Conservation (phyloP, 225 moss, liverwort and hornwort genomes). For the Polytrichum formosum region DNA sequence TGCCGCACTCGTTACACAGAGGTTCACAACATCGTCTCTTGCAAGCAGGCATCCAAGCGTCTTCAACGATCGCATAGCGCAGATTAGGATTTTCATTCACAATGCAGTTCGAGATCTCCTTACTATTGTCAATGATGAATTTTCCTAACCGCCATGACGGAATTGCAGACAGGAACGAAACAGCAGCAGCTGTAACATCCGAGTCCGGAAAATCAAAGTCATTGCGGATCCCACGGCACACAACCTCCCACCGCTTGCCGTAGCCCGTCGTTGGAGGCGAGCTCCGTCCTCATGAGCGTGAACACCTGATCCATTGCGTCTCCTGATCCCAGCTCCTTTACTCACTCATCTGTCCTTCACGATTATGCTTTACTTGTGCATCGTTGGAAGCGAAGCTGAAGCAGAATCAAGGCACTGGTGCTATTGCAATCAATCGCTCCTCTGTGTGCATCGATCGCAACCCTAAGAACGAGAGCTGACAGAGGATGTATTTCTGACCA, state of each 20-base stretch:
- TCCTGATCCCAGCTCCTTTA: constrained; percentile 54
- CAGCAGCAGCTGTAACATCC: constrained; percentile 90
- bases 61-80: constrained; percentile 87
- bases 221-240: constrained; percentile 86
- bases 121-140: constrained; percentile 78
- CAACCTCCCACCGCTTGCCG: constrained; percentile 98
- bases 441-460: neutral
- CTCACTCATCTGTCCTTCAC: constrained; percentile 19
- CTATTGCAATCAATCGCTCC: neutral
- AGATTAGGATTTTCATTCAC: constrained; percentile 78
- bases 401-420: neutral
- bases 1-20: constrained; percentile 83
- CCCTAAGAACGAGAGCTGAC: neutral
- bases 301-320: constrained; percentile 83
- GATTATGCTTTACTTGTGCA: neutral
- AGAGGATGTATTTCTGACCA: no score
- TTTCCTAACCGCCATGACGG: constrained; percentile 86
- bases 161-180: constrained; percentile 86
- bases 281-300: constrained; percentile 68
- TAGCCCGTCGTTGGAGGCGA: constrained; percentile 85
- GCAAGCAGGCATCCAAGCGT: constrained; percentile 90
- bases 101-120: constrained; percentile 78
- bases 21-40: constrained; percentile 84
- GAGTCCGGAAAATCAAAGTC: constrained; percentile 92
- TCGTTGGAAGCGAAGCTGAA: neutral